These are phyloP conservation scores for Tarenaya hassleriana DNA, from an alignment of 345 rosid species.

Conservation along the genomic window DNA sequence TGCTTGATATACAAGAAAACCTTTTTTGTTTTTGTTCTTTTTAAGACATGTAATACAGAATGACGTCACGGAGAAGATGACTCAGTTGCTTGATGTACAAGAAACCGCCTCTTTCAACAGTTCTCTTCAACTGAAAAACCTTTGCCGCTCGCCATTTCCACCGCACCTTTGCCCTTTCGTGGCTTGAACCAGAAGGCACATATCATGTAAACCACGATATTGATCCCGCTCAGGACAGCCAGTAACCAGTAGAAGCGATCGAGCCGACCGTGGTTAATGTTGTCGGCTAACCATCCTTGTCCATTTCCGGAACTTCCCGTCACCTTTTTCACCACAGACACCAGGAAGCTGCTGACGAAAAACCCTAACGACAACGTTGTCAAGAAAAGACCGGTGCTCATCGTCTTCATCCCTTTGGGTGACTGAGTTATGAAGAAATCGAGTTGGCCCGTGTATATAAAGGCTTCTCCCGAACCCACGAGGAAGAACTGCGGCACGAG, in stretches of 20 bases:
- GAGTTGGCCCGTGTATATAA: conserved; percentile 65
- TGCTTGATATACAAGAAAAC: no score
- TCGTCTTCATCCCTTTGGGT: conserved; percentile 63
- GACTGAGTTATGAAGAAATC: conserved; percentile 67
- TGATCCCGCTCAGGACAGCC: conserved; percentile 35
- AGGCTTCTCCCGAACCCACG: conserved; percentile 62
- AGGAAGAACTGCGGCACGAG: conserved; percentile 58
- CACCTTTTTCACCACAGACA: conserved; percentile 36
- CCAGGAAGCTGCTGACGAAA: conserved; percentile 55
- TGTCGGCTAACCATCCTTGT: conserved; percentile 44
- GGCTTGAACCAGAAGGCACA: conserved; percentile 40
- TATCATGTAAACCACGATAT: conserved; percentile 31
- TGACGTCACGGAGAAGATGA: no score
- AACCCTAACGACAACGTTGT: conserved; percentile 56
- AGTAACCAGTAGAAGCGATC: conserved; percentile 48
- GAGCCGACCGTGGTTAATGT: conserved; percentile 44
- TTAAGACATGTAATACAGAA: no score
- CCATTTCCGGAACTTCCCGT: conserved; percentile 24
- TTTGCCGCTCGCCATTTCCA: conserved; percentile 23
- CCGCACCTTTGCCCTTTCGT: conserved; percentile 28
- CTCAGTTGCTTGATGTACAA: conserved; percentile 16
- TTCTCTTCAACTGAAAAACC: conserved; percentile 27
- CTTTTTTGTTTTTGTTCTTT: no score
- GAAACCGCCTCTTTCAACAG: conserved; percentile 4
- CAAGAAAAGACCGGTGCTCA: conserved; percentile 65